These are phyloP conservation scores for Royoungia palumana DNA, from an alignment of 768 basidiomycete genomes.

Conservation along the genomic window DNA sequence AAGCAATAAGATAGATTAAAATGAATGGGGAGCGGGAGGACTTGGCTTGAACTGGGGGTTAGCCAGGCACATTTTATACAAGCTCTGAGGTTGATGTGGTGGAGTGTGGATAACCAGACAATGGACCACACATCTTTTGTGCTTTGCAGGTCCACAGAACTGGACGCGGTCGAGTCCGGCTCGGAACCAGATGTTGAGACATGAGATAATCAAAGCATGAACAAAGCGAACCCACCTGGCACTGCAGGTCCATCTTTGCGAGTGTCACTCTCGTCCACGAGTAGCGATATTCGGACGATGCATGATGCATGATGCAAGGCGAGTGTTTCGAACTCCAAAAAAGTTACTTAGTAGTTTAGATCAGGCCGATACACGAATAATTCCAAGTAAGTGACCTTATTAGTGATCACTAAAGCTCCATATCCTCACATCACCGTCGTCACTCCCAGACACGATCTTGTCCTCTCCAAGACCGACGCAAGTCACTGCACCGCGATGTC, in stretches of 20 bases:
- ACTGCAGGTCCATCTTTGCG: not conserved
- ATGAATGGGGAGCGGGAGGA: conserved; percentile 1
- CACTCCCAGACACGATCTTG: conserved; percentile 94
- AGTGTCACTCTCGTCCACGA: too few species aligned
- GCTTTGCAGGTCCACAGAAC: conserved; percentile 1
- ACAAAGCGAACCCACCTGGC: not conserved
- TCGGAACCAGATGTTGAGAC: too few species aligned
- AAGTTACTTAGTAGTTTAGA: not conserved
- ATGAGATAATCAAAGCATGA: not conserved
- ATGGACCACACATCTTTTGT: not conserved
- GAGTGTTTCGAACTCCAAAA: not conserved
- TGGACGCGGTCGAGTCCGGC: not conserved
- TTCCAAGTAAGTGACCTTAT: not conserved
- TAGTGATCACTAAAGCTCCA: conserved; percentile 63
- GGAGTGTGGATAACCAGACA: conserved; percentile 10
- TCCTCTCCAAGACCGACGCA: conserved; percentile 89
- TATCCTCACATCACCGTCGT: conserved; percentile 82
- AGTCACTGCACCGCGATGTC: conserved; percentile 92
- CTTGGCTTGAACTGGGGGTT: not conserved
- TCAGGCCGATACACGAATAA: not conserved
- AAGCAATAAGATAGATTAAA: conserved; percentile 2
- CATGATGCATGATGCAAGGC: conserved; percentile 2
- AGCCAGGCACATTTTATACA: conserved; percentile 14
- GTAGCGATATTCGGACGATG: not conserved
- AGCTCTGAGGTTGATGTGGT: conserved; percentile 1